Conservation (phyloP, 345 rosid species). For the Viola odorata region DNA sequence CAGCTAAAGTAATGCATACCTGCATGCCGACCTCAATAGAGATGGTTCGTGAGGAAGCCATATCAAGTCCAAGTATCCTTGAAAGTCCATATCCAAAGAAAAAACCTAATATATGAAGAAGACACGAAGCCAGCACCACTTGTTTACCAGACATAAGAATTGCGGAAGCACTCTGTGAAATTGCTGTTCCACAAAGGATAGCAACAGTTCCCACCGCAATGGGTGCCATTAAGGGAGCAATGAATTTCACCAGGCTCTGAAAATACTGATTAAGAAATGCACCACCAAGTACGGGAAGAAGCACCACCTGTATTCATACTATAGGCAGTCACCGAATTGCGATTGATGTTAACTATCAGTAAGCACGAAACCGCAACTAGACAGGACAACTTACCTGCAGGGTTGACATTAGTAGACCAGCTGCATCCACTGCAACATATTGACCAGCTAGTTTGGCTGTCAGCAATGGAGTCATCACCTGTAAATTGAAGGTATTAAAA, state of each 20-base stretch:
- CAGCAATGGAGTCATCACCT: slow-evolving; percentile 89
- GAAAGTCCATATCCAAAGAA: slow-evolving; percentile 74
- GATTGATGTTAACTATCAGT: neutral
- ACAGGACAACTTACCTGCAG: slow-evolving; percentile 47
- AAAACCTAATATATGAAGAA: slow-evolving; percentile 83
- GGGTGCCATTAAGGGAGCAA: slow-evolving; percentile 79
- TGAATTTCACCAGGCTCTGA: slow-evolving; percentile 55
- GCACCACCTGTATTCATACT: slow-evolving; percentile 53
- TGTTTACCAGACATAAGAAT: slow-evolving; percentile 70
- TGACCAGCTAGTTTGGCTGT: slow-evolving; percentile 84
- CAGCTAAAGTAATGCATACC: slow-evolving; percentile 29
- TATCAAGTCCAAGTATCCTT: slow-evolving; percentile 52
- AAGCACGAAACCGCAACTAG: neutral
- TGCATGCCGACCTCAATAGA: slow-evolving; percentile 97
- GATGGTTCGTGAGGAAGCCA: slow-evolving; percentile 62
- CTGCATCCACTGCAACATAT: slow-evolving; percentile 78
- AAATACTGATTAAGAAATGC: slow-evolving; percentile 48
- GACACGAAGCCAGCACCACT: slow-evolving; percentile 54
- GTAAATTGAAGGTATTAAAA: slow-evolving; percentile 11
- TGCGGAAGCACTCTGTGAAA: slow-evolving; percentile 64
- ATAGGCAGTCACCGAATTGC: neutral
- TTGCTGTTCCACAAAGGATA: slow-evolving; percentile 71
- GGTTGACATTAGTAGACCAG: slow-evolving; percentile 61
- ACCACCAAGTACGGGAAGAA: slow-evolving; percentile 68
- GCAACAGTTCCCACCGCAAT: slow-evolving; percentile 82